Evolutionary conservation across 1,284 basidiomycete genomes (phyloP).

Genomic region (Fomitopsis palustris): DNA sequence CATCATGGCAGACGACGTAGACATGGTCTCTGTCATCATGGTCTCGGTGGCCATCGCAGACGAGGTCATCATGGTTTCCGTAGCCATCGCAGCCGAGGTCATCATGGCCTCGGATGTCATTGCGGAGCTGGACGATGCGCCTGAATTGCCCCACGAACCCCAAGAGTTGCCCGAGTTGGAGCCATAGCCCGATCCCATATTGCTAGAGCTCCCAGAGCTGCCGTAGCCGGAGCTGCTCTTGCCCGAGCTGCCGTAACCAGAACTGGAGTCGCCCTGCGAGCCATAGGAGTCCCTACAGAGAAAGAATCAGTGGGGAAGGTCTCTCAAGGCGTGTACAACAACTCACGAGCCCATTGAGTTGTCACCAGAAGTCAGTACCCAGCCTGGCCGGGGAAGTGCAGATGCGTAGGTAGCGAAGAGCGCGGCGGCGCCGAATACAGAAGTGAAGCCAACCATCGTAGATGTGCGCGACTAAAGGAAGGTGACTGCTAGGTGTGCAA

Average conservation of each 20-base stretch:
- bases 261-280: constrained; percentile 7
- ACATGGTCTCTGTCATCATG: too few relatives aligned
- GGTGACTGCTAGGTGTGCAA: constrained; percentile 33
- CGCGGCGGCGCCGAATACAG: constrained; percentile 48
- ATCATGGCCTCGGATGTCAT: background rate
- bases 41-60: background rate
- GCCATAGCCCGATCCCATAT: too few relatives aligned
- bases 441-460: constrained; percentile 52
- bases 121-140: constrained; percentile 12
- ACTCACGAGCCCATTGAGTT: constrained; percentile 33
- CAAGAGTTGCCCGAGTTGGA: background rate
- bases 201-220: background rate
- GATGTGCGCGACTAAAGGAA: constrained; percentile 25
- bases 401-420: constrained; percentile 48
- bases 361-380: constrained; percentile 37
- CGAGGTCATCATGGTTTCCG: background rate
- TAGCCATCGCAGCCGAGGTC: background rate
- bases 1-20: background rate
- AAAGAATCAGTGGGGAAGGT: background rate
- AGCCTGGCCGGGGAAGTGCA: constrained; percentile 46
- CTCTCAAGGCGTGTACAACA: too few relatives aligned
- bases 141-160: constrained; percentile 1
- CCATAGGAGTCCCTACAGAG: background rate
- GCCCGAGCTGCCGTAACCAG: background rate
- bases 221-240: constrained; percentile 26